A percentile compares a stretch with the other conserved stretches of the same genome.
These are phyloP conservation scores for Epithemia pelagica DNA, from an alignment of 108 stramenopile genomes.

Conservation along the genomic window DNA sequence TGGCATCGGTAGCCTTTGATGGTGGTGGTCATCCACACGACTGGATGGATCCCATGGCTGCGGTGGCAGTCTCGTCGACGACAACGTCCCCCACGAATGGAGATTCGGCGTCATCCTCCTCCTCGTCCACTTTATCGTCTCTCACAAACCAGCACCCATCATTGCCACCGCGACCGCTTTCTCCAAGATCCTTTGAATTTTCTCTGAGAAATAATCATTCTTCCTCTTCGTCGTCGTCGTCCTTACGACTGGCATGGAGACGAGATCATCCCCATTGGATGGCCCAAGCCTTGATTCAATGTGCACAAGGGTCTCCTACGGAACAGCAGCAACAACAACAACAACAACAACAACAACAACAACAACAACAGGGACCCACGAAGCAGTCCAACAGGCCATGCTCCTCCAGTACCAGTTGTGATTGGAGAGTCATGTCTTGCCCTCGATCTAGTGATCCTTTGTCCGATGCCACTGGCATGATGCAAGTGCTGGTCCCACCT, in stretches of 20 bases:
- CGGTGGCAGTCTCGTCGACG: too few species aligned
- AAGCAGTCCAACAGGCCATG: too few species aligned
- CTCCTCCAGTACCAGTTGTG: neutral
- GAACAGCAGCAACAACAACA: neutral
- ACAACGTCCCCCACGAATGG: too few species aligned
- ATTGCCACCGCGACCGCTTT: neutral
- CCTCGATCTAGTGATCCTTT: neutral
- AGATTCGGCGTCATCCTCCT: too few species aligned
- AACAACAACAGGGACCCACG: neutral
- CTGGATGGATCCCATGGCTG: neutral
- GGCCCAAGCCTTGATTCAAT: conserved; percentile 1
- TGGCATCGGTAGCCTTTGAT: neutral
- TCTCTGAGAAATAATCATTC: too few species aligned
- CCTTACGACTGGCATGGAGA: neutral
- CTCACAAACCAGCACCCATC: neutral
- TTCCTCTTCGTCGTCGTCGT: too few species aligned
- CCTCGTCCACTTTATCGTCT: neutral
- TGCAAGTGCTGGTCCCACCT: too few species aligned
- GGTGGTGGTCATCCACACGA: neutral
- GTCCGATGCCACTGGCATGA: too few species aligned
- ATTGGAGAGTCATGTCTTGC: neutral
- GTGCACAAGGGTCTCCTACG: too few species aligned
- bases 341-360: neutral
- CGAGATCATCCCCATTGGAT: neutral
- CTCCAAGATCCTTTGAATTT: neutral